phyloP scores from a whole-genome alignment of 768 basidiomycete species.

The Mycena capillaripes region DNA sequence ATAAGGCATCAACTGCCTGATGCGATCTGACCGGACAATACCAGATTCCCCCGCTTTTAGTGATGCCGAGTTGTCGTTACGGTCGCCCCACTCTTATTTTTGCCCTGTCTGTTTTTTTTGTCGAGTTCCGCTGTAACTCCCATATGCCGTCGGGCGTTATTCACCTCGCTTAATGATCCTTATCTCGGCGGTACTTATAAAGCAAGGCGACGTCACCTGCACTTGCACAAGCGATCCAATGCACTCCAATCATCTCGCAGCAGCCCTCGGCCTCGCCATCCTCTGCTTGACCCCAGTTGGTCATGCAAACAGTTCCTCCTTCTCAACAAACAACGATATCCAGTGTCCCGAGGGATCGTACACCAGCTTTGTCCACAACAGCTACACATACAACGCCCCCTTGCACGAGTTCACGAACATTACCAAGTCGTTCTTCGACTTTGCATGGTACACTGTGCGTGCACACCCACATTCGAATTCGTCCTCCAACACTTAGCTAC shows the following conservation, averaged over 20 bases:
- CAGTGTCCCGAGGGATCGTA: background rate
- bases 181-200: too few relatives aligned
- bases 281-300: background rate
- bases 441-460: conserved; percentile 31
- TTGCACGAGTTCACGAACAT: conserved; percentile 17
- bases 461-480: background rate
- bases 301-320: background rate
- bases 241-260: background rate
- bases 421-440: conserved; percentile 25
- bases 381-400: conserved; percentile 22
- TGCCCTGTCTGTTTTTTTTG: too few relatives aligned
- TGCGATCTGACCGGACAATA: too few relatives aligned
- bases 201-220: background rate
- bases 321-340: background rate
- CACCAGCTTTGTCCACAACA: conserved; percentile 26
- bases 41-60: too few relatives aligned
- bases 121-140: too few relatives aligned
- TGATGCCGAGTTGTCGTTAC: too few relatives aligned
- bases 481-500: background rate
- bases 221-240: background rate
- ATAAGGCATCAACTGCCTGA: too few relatives aligned
- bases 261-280: background rate
- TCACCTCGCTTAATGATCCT: too few relatives aligned
- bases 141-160: too few relatives aligned
- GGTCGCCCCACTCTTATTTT: too few relatives aligned